phyloP scores from a whole-genome alignment of 257 asterid genomes.

The Solanum okadae region DNA sequence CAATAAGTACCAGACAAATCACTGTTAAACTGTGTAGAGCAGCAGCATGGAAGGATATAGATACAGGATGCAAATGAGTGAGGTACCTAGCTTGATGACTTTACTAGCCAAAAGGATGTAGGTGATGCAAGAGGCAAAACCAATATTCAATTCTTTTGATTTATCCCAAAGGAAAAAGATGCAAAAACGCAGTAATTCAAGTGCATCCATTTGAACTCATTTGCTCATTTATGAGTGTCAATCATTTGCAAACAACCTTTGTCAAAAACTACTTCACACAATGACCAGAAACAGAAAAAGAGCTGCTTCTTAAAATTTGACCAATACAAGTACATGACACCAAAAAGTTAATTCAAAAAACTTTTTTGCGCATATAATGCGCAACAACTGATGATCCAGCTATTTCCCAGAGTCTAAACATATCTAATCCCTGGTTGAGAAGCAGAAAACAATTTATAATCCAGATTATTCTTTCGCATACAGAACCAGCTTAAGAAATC shows the following conservation, averaged over 20 bases:
- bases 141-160: background rate
- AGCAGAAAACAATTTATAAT: background rate
- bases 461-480: background rate
- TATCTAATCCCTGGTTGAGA: background rate
- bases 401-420: background rate
- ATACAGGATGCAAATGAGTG: background rate
- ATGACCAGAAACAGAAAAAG: background rate
- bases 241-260: background rate
- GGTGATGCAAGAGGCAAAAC: background rate
- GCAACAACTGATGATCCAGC: background rate
- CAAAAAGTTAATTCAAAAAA: background rate
- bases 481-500: background rate
- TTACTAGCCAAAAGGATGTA: background rate
- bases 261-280: background rate
- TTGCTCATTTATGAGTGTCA: background rate
- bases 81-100: background rate
- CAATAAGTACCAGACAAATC: background rate
- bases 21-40: background rate
- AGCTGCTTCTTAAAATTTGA: background rate
- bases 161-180: background rate
- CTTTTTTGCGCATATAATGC: background rate
- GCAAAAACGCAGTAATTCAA: background rate
- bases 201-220: background rate
- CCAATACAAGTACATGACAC: background rate
- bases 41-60: background rate